Conservation (phyloP, 1,139 yeast genomes). For the Scheffersomyces segobiensis region DNA sequence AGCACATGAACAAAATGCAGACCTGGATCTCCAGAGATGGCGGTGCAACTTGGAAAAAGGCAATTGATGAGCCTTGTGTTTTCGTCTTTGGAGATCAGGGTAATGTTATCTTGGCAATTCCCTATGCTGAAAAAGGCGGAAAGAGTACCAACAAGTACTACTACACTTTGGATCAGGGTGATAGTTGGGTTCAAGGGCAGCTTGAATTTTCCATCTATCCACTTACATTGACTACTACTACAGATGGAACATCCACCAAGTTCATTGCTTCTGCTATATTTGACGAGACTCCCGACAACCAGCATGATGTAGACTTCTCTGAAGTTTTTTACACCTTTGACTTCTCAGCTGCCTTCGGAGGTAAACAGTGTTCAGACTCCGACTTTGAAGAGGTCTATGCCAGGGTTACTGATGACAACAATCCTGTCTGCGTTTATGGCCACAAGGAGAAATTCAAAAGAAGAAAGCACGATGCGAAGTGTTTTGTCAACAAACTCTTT, state of each 20-base stretch:
- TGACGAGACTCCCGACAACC: conserved; percentile 20
- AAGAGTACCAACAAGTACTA: conserved; percentile 30
- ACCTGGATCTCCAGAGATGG: conserved; percentile 78
- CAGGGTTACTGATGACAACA: conserved; percentile 46
- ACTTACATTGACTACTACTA: conserved; percentile 51
- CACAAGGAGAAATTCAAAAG: conserved; percentile 65
- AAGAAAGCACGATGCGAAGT: conserved; percentile 67
- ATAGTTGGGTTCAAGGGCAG: conserved; percentile 54
- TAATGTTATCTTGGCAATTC: conserved; percentile 66
- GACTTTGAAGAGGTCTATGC: conserved; percentile 77
- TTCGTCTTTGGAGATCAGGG: conserved; percentile 82
- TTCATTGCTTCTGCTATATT: conserved; percentile 56
- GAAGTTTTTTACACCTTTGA: conserved; percentile 53
- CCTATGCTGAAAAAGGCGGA: conserved; percentile 25
- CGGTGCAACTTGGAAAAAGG: conserved; percentile 68
- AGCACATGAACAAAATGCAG: conserved; percentile 26
- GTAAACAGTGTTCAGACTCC: conserved; percentile 46
- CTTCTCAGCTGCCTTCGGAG: conserved; percentile 58
- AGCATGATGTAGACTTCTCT: conserved; percentile 8
- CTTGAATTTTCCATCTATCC: conserved; percentile 55
- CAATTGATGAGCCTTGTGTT: conserved; percentile 54
- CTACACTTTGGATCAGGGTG: conserved; percentile 77
- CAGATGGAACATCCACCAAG: conserved; percentile 72
- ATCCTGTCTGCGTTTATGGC: conserved; percentile 72
- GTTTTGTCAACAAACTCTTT: conserved; percentile 64